phyloP scores from a whole-genome alignment of 768 basidiomycete genomes.

The Lentinus tigrinus region DNA sequence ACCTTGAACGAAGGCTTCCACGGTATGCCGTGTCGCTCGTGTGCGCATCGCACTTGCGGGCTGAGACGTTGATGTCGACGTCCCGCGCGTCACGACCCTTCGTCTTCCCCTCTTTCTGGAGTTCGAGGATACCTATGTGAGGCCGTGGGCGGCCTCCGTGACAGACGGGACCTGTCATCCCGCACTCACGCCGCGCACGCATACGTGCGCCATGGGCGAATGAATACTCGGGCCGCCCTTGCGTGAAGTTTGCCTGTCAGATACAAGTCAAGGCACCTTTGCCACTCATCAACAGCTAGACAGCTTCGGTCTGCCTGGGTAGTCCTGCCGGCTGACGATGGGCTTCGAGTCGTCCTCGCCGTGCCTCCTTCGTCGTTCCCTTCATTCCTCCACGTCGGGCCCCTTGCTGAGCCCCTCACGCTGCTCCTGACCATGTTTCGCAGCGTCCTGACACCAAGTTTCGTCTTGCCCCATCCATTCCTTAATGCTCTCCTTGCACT shows the following conservation, averaged over 20 bases:
- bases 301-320: not conserved
- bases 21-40: too few species aligned
- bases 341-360: not conserved
- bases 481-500: not conserved
- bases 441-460: not conserved
- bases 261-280: not conserved
- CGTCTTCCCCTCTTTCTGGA: too few species aligned
- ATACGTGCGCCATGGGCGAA: not conserved
- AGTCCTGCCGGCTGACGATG: not conserved
- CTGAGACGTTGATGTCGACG: too few species aligned
- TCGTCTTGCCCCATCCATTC: not conserved
- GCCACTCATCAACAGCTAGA: constrained; percentile 1
- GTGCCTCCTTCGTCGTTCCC: not conserved
- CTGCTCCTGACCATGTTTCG: not conserved
- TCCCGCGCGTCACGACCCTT: too few species aligned
- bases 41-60: too few species aligned
- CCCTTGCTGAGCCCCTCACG: not conserved
- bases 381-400: not conserved
- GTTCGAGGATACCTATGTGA: too few species aligned
- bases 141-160: too few species aligned
- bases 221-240: not conserved
- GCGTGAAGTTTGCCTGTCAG: not conserved
- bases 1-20: too few species aligned
- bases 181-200: not conserved
- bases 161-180: not conserved